phyloP scores from a whole-genome alignment of 495 filamentous ascomycete species.

The Chlorociboria aeruginascens region DNA sequence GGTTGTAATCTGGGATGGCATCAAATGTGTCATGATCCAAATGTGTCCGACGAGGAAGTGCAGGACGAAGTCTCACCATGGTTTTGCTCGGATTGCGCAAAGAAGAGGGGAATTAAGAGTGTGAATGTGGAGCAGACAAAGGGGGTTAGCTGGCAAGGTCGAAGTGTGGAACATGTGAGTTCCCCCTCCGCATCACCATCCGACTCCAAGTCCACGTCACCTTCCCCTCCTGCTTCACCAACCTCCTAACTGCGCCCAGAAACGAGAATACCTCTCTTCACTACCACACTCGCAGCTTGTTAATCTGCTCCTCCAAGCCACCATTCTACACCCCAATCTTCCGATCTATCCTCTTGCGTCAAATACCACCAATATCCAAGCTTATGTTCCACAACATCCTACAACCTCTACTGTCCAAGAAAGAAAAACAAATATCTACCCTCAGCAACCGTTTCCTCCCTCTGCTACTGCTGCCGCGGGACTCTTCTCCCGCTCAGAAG shows the following conservation, averaged over 20 bases:
- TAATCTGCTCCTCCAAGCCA: slow-evolving; percentile 32
- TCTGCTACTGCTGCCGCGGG: slow-evolving; percentile 21
- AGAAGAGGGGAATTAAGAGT: slow-evolving; percentile 26
- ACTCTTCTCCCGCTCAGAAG: slow-evolving; percentile 27
- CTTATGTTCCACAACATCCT: slow-evolving; percentile 20
- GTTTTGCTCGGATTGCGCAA: slow-evolving; percentile 60
- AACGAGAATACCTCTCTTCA: slow-evolving; percentile 35
- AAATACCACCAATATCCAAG: slow-evolving; percentile 22
- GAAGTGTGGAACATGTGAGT: slow-evolving; percentile 30
- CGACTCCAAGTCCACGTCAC: no score
- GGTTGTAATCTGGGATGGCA: slow-evolving; percentile 84
- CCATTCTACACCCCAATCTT: slow-evolving; percentile 26
- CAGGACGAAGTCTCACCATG: slow-evolving; percentile 49
- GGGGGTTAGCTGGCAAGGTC: slow-evolving; percentile 32
- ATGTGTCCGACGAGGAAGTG: slow-evolving; percentile 60
- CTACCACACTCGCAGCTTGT: slow-evolving; percentile 31
- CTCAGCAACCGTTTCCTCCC: slow-evolving; percentile 21
- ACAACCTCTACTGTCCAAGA: slow-evolving; percentile 17
- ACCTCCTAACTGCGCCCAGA: slow-evolving; percentile 17
- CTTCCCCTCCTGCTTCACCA: no score
- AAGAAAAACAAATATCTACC: slow-evolving; percentile 32
- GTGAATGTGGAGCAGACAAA: slow-evolving; percentile 8
- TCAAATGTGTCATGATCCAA: slow-evolving; percentile 80
- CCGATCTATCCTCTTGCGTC: slow-evolving; percentile 26
- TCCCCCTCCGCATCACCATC: neutral